Evolutionary conservation across 768 basidiomycete genomes (phyloP), one percentile per base, ranked within the genome.

Genomic region (Phylloporus arenicola): DNA sequence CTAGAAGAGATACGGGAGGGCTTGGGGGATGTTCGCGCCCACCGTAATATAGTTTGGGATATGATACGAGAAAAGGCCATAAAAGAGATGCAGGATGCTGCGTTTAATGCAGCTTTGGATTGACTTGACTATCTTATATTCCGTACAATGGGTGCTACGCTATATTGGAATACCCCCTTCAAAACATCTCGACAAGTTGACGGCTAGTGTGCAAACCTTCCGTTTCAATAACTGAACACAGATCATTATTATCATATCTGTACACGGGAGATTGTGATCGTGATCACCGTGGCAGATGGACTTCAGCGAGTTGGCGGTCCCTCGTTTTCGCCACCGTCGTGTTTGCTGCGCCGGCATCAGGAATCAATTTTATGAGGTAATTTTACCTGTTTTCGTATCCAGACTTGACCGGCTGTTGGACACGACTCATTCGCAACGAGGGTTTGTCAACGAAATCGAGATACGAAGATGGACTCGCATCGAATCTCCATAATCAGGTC

Each of bases 1-100:
- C 68, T 93, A 47, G 80, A 87, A 59, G 91, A 93, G 64, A 88
- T 93, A 47, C 70, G 91, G 47, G 88, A 92, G 57, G 81, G 82
- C 3, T 65, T 92, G 48, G 91, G 91, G 6, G 83, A 87, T 56
- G 78, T 86, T 27, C 72, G 82, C 48, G 77, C 78, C 2, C 87
- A 90, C 62, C 74, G 89, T 48, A 77, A 84, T 61, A 72, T 76
- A 10, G 76, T 92, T 17, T 93, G 91, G 91, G 77, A 82, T 51
- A 67, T 83, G 63, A 83, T 90, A 45, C 79, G 90, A 51, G 80
- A 84, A 65, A 76, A 79, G 51, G 87, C 88, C 12, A 70, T 91
- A 19, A 78, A 79, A 54, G 88, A 92, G 63, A 68, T 92, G 62
- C 84, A 85, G 57, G 84, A 85, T 30, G 76, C 74, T 7, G 85